Base-by-base conservation (phyloP, 371 early-diverging fungal genomes). In the Dichotomocladium elegans region DNA sequence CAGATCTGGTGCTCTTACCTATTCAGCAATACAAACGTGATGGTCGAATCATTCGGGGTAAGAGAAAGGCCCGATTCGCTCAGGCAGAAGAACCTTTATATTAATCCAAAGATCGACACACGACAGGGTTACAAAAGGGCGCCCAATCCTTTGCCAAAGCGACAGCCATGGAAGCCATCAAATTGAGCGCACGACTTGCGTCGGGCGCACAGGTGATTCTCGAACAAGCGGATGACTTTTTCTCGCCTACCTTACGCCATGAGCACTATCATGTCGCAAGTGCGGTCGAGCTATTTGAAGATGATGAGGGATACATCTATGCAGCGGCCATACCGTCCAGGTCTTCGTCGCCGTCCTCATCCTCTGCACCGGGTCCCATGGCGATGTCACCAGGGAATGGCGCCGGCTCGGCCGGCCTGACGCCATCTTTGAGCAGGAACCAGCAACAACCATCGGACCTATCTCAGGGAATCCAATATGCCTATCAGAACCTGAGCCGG, bases 1-100 rank as follows among this genome's bases (percentile, higher is more conserved):
- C 92, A 0, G 97, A 98, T 68, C 64, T 98, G 14, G 85, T 98
- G 0, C 66, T 94, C 3, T 63, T 98, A 47, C 99, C 99, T 0
- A 81, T 97, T 53, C 92, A 93, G 55, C 95, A 95, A 62, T 98
- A 94, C 62, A 82, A 86, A 45, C 85, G 87, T 58, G 96, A 98
- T 60, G 97, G 98, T 26, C 80, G 91, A 12, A 76, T 96, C 9
- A 79, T 95, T 40, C 82, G 87, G 53, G 96, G 90, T 63, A 63
- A 64, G 41, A n/a, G 26, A 12, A 31, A 5, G 24, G 33, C 15
- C 21, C 15, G n/a, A 29, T 26, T 28, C 31, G 9, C 37, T 7
- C 8, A 7, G 15, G 21, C n/a, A 17, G 37, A 15, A 1, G n/a
- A 24, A 50, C 26, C 48, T 15, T 6, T 35, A 14, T 52, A 12